Base-by-base conservation (phyloP, 176 grass and related monocot genomes). In the Puya raimondii region DNA sequence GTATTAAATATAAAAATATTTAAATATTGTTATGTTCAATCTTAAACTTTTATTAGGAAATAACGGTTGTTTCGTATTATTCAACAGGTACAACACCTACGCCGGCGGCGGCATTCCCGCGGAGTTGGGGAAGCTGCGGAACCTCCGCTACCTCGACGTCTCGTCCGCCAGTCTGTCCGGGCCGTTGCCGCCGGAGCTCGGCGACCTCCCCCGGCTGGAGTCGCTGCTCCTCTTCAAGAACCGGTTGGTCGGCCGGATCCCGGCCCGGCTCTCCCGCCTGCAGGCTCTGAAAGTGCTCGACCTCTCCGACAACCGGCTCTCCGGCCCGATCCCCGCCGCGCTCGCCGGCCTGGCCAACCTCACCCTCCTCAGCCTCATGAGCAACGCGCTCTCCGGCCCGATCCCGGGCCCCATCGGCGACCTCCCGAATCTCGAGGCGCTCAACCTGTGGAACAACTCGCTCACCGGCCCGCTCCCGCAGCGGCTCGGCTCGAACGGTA, bases 371-470 rank as follows among this genome's bases (percentile, higher is more conserved):
- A 92, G 88, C 67, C 86, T 97, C 78, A 90, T 92, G 89, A 69
- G 74, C 74, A 97, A 97, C 86, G 18, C 47, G 56, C 80, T 96
- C 42, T 83, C 89, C 48, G 86, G 89, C 22, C 20, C 64, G 8
- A 72, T 97, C 72, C 93, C 93, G 11, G 22, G 53, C 4, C 70
- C 76, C 33, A 77, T 97, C 63, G 84, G 89, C 11, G 48, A 48
- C 14, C 78, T 97, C 1, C 84, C 84, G 9, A 81, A 73, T 63
- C 89, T 97, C 50, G 74, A 92, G 79, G 84, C 74, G 72, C 78
- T 97, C 7, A 84, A 87, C 68, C 80, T 97, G 11, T 97, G 93
- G 93, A 97, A 97, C 84, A 97, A 97, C 81, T 97, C 93, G 11
- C 69, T 97, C 63, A 70, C 77, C 4, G 93, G 93, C 0, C 20